These are phyloP conservation scores for Serendipita indica DNA, from an alignment of 768 basidiomycete genomes.

Conservation along the genomic window DNA sequence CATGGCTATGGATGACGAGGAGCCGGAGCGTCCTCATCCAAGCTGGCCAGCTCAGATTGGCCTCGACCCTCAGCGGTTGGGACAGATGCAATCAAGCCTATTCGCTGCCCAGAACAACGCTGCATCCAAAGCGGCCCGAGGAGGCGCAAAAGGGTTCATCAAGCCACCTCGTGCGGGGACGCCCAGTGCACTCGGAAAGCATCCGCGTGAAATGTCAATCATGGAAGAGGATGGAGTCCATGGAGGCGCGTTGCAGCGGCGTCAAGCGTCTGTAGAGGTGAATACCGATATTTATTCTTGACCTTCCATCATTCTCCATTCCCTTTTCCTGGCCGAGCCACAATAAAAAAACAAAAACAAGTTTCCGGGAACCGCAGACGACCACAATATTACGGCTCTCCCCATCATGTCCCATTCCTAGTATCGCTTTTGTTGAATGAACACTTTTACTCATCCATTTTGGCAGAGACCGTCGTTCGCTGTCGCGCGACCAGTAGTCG, in stretches of 20 bases:
- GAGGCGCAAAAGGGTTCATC: constrained; percentile 13
- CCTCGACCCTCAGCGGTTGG: constrained; percentile 76
- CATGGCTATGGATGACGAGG: constrained; percentile 21
- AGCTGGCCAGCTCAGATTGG: constrained; percentile 55
- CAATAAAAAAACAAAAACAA: neutral
- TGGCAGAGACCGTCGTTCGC: constrained; percentile 66
- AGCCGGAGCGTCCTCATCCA: constrained; percentile 30
- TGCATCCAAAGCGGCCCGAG: constrained; percentile 12
- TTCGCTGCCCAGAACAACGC: constrained; percentile 38
- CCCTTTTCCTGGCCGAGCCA: neutral
- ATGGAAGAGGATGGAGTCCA: constrained; percentile 42
- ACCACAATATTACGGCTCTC: neutral
- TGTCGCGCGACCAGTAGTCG: constrained; percentile 42
- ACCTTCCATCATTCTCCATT: neutral
- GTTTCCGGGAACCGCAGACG: neutral
- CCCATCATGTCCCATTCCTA: constrained; percentile 14
- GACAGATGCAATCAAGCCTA: constrained; percentile 84
- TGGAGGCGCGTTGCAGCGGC: constrained; percentile 19
- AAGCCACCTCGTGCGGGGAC: constrained; percentile 12
- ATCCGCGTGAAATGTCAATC: constrained; percentile 4
- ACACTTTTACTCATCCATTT: neutral
- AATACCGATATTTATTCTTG: neutral
- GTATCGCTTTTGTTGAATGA: constrained; percentile 19
- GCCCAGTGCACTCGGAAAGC: constrained; percentile 8
- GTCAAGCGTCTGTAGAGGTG: constrained; percentile 13